Evolutionary conservation across 495 filamentous ascomycete genomes (phyloP), one percentile per base, ranked within the genome.

Genomic region (Penicillium diatomitis): DNA sequence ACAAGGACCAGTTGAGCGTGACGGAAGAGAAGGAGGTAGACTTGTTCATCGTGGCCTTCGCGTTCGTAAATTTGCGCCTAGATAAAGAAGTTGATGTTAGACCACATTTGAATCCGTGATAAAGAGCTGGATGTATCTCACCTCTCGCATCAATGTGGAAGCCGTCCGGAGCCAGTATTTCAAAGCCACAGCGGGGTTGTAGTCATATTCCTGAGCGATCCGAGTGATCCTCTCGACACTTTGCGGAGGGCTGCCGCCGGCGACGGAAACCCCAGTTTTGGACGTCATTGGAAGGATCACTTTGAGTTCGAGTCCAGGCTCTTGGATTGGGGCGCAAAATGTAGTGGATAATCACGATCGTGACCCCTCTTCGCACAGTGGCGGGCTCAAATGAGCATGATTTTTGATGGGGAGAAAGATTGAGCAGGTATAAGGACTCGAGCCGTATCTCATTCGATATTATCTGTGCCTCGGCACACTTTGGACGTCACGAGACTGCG

Each of bases 1-100:
- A 82, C 70, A 31, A 84, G 68, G 4, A 87, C 73, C 5, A 96
- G 76, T 41, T 78, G 75, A 8, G 86, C 84, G 66, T 90, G 88
- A 61, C 92, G 82, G 52, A 90, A 84, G 6, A 95, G 76, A 11
- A 96, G 73, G 27, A 96, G 71, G 67, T 92, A 98, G 2, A 91
- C 84, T 60, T 91, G 86, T 49, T 90, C 79, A 41, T 88, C 75
- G 68, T 95, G 86, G 48, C 85, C 83, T 69, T 98, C 94, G 12
- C 72, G 78, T 58, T 90, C 78, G 64, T 96, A 96, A 52, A 89
- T 87, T 8, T 72, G 70, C 2, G 86, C 85, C 83, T 89, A 50
- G 36, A 6, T 28, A 27, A 32, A 56, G 38, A n/a, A 42, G 4
- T 3, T 28, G 47, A 11, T 48, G 38, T 53, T 38, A 51, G 40